Base-by-base conservation (phyloP, 2,329 filamentous ascomycete genomes). In the Tympanopsis confertula region DNA sequence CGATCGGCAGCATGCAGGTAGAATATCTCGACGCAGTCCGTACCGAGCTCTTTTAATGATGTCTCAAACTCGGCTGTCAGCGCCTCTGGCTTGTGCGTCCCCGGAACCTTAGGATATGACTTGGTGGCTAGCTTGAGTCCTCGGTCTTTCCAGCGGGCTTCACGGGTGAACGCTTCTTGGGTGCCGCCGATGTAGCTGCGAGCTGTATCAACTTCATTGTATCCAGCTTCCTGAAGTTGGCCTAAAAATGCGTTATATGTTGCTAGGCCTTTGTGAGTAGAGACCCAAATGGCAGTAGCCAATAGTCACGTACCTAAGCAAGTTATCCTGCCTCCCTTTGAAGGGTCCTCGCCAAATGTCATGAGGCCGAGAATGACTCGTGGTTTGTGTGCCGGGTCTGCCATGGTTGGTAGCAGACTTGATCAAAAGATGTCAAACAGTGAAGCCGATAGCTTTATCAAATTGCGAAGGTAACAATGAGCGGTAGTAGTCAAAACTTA, bases 151-250 rank as follows among this genome's bases (percentile, higher is more conserved):
- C 85, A 94, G 37, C 70, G 71, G 3, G 82, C 78, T 46, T 85
- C 69, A 13, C 72, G 67, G 4, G 86, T 88, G 57, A 80, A 93
- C 12, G 72, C 81, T 58, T 94, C 87, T 54, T 94, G 86, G 46
- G 75, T 62, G 36, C 80, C 76, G 35, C 62, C 77, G 13, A 83
- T 63, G 50, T 94, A 94, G 40, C 74, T 54, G 19, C 85, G 74
- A 0, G 87, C 86, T 1, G 87, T 94, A 54, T 94, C 87, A 26
- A 94, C 61, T 53, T 94, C 87, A 52, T 79, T 78, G 62, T 93
- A 89, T 26, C 86, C 86, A 40, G 78, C 71, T n/a, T 67, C 63
- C 56, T 89, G 82, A 52, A 94, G 77, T 45, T 79, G 68, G 53
- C 89, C 81, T 26, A 94, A 74, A 32, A 72, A 71, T 47, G 72